Evolutionary conservation across 352 stramenopile species (phyloP).

Genomic region (Pythium monospermum): DNA sequence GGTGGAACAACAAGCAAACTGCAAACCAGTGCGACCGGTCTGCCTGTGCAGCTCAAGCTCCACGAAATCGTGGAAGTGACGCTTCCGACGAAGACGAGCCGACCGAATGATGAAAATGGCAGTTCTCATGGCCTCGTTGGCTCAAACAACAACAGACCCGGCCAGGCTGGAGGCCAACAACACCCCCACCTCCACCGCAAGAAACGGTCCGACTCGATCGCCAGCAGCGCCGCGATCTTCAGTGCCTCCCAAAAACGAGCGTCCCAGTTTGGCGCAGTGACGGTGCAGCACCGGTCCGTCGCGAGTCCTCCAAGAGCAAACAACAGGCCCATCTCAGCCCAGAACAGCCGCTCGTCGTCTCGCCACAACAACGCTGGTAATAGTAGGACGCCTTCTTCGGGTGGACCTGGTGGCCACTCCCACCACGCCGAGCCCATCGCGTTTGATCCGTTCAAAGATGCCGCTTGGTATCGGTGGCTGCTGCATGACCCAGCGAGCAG

Average conservation of each 20-base stretch:
- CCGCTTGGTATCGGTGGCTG: slow-evolving; percentile 28
- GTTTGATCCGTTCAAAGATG: slow-evolving; percentile 41
- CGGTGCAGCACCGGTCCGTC: background rate
- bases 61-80: slow-evolving; percentile 6
- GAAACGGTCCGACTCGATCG: background rate
- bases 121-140: too few relatives aligned
- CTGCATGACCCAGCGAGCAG: slow-evolving; percentile 20
- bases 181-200: background rate
- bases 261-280: background rate
- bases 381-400: too few relatives aligned
- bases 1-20: too few relatives aligned
- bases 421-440: slow-evolving; percentile 23
- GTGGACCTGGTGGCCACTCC: too few relatives aligned
- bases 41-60: slow-evolving; percentile 13
- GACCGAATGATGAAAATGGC: too few relatives aligned
- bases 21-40: too few relatives aligned
- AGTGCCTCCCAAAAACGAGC: slow-evolving; percentile 1
- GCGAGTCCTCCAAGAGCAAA: too few relatives aligned
- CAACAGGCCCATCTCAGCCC: too few relatives aligned
- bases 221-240: slow-evolving; percentile 8
- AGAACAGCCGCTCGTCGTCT: too few relatives aligned
- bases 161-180: background rate
- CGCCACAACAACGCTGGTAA: too few relatives aligned
- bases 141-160: too few relatives aligned
- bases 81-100: too few relatives aligned